These are phyloP conservation scores for Phanerodontia chrysosporium DNA, from an alignment of 768 basidiomycete species.

Conservation along the genomic window DNA sequence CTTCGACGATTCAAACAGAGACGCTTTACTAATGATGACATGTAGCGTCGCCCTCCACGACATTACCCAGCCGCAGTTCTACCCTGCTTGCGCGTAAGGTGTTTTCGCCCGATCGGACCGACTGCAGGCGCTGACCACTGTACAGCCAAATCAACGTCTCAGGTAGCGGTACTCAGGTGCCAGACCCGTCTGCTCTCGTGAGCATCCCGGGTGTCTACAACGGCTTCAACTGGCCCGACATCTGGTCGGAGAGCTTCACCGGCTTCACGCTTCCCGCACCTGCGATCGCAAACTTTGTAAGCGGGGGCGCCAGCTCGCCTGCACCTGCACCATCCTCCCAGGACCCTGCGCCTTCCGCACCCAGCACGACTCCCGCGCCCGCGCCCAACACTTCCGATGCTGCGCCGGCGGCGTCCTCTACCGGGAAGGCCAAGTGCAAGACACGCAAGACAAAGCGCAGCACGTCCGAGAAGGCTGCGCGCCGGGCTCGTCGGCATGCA, in stretches of 20 bases:
- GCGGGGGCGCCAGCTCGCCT: not conserved
- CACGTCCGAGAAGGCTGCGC: conserved; percentile 9
- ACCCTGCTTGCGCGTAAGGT: conserved; percentile 47
- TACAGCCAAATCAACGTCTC: conserved; percentile 25
- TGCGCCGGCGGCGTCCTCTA: conserved; percentile 13
- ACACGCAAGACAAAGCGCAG: conserved; percentile 16
- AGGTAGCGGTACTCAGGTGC: conserved; percentile 21
- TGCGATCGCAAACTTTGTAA: not conserved
- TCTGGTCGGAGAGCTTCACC: conserved; percentile 21
- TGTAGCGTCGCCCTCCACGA: conserved; percentile 43
- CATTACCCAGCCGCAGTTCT: conserved; percentile 36
- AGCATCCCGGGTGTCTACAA: conserved; percentile 25
- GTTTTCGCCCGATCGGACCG: not conserved
- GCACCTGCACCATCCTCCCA: conserved; percentile 1
- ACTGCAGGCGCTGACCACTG: not conserved
- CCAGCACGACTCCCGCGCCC: conserved; percentile 7
- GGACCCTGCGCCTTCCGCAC: not conserved
- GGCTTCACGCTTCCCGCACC: conserved; percentile 18
- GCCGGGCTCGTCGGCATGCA: conserved; percentile 8
- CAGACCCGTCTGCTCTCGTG: conserved; percentile 19
- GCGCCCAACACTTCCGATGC: conserved; percentile 11
- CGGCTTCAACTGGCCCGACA: conserved; percentile 22
- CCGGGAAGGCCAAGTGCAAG: conserved; percentile 11
- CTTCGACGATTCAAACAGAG: not conserved
- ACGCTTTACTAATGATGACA: not conserved